These are phyloP conservation scores for Sphaerostilbella broomeana DNA, from an alignment of 2,329 filamentous ascomycete species.

Conservation along the genomic window DNA sequence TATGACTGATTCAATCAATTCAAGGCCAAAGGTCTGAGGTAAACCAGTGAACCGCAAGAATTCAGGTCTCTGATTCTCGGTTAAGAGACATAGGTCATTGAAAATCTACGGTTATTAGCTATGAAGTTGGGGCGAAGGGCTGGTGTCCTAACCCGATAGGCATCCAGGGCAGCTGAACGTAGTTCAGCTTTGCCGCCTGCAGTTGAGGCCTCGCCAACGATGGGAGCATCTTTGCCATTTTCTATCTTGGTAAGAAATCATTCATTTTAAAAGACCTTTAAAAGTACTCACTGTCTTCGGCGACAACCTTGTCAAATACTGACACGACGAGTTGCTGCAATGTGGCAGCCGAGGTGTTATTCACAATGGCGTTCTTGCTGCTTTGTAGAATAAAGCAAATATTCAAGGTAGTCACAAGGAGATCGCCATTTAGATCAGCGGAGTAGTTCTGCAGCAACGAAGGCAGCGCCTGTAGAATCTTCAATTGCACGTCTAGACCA, in stretches of 20 bases:
- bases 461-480: slow-evolving; percentile 87
- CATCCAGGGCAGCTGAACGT: slow-evolving; percentile 73
- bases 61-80: slow-evolving; percentile 74
- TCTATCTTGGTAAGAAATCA: slow-evolving; percentile 27
- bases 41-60: slow-evolving; percentile 75
- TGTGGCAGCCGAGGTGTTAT: slow-evolving; percentile 93
- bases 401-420: slow-evolving; percentile 76
- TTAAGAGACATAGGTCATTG: slow-evolving; percentile 81
- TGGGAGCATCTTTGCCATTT: slow-evolving; percentile 44
- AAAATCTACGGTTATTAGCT: slow-evolving; percentile 54
- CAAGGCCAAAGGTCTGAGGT: slow-evolving; percentile 76
- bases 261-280: not conserved
- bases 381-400: slow-evolving; percentile 88
- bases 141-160: slow-evolving; percentile 55
- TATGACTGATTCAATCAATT: slow-evolving; percentile 85
- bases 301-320: slow-evolving; percentile 84
- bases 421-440: slow-evolving; percentile 68
- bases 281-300: slow-evolving; percentile 63
- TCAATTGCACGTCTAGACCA: slow-evolving; percentile 83
- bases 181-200: slow-evolving; percentile 60
- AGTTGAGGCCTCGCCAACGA: slow-evolving; percentile 60
- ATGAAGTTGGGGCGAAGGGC: not conserved
- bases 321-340: slow-evolving; percentile 88
- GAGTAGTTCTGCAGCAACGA: slow-evolving; percentile 88
- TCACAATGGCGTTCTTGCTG: slow-evolving; percentile 88